A percentile compares a stretch with the other conserved stretches of the same genome.
These are phyloP conservation scores for Agaricales sp. DNA, from an alignment of 1,284 basidiomycete genomes.

Conservation along the genomic window DNA sequence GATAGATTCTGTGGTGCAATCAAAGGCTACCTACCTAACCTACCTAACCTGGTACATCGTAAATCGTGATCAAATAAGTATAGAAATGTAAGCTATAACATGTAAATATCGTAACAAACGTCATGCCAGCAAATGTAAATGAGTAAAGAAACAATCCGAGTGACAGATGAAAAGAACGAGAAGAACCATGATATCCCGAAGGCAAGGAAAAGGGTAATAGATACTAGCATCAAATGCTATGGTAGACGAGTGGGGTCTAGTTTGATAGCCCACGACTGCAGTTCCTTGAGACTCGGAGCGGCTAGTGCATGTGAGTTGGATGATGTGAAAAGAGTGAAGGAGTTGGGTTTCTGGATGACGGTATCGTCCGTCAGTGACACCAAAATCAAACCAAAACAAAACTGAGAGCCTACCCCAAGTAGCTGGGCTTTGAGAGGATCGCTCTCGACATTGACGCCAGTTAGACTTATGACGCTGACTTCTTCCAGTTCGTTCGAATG, in stretches of 20 bases:
- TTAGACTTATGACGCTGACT: slow-evolving; percentile 75
- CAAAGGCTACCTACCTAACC: no score
- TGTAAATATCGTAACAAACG: no score
- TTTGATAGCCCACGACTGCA: slow-evolving; percentile 74
- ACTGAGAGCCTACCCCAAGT: slow-evolving; percentile 62
- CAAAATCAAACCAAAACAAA: slow-evolving; percentile 3
- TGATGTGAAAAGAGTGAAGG: slow-evolving; percentile 82
- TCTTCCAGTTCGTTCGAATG: slow-evolving; percentile 79
- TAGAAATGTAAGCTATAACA: no score
- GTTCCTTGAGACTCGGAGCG: slow-evolving; percentile 70
- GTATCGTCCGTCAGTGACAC: slow-evolving; percentile 5
- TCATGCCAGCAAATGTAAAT: no score
- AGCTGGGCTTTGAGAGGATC: slow-evolving; percentile 72
- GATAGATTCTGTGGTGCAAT: no score
- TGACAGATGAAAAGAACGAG: not conserved
- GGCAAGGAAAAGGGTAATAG: no score
- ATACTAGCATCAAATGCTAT: no score
- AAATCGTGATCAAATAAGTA: not conserved
- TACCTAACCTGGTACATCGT: no score
- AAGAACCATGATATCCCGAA: no score
- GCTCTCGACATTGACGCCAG: slow-evolving; percentile 76
- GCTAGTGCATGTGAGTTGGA: slow-evolving; percentile 86
- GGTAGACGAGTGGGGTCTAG: slow-evolving; percentile 65
- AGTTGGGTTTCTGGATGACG: slow-evolving; percentile 57
- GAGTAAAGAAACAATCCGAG: no score